phyloP scores from a whole-genome alignment of 305 asterid species.

The Fraxinus sp. region DNA sequence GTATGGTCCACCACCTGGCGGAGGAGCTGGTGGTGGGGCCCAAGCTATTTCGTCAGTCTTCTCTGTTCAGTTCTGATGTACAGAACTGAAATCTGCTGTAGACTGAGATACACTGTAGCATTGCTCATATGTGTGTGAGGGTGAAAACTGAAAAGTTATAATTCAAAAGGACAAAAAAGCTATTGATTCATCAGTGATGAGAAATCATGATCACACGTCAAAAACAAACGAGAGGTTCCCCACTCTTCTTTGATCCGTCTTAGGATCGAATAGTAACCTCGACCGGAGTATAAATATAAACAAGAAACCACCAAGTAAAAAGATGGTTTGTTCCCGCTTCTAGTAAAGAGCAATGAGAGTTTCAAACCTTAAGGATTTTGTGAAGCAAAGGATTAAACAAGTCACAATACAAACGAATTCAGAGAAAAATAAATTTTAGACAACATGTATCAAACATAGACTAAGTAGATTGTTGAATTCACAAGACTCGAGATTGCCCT shows the following conservation, averaged over 20 bases:
- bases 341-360: background rate
- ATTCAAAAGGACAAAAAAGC: background rate
- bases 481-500: background rate
- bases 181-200: background rate
- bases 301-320: background rate
- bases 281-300: no score
- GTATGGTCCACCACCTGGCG: conserved; percentile 38
- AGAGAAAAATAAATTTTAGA: no score
- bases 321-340: no score
- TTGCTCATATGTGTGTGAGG: conserved; percentile 15
- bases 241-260: no score
- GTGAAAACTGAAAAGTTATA: background rate
- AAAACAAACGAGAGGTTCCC: no score
- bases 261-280: no score
- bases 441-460: background rate
- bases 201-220: background rate
- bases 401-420: no score
- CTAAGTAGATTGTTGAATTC: background rate
- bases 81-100: conserved; percentile 30
- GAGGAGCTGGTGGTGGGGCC: conserved; percentile 40
- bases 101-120: conserved; percentile 25
- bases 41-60: conserved; percentile 26
- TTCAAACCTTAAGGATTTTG: background rate
- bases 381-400: background rate
- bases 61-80: conserved; percentile 6